Conservation (phyloP, 257 asterid species). For the Nicotiana benthamiana region DNA sequence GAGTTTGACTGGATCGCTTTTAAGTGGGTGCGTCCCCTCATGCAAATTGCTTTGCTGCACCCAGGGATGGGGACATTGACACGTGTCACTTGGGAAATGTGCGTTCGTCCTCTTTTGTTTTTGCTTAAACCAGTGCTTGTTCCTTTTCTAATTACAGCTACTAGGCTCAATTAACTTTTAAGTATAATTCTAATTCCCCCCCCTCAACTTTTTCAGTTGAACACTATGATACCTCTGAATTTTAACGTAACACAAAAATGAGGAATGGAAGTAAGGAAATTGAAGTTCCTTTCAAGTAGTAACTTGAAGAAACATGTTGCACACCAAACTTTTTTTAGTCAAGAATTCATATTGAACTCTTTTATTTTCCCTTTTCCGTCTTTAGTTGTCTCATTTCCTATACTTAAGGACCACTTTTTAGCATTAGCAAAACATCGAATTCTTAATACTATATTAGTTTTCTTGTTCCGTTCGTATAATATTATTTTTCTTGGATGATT, state of each 20-base stretch:
- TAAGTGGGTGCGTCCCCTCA: background rate
- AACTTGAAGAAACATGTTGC: too few relatives aligned
- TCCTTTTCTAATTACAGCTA: background rate
- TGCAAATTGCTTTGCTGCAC: conserved; percentile 12
- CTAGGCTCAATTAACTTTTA: background rate
- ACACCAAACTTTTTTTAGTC: background rate
- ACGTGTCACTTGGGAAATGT: conserved; percentile 12
- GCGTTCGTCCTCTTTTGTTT: background rate
- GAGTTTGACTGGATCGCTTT: conserved; percentile 11
- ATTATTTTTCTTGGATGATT: too few relatives aligned
- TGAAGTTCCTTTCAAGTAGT: background rate
- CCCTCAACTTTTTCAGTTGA: background rate
- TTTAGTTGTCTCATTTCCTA: background rate
- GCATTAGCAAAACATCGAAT: background rate
- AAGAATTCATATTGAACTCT: background rate
- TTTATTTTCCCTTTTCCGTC: background rate
- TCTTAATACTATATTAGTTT: too few relatives aligned
- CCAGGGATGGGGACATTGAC: background rate
- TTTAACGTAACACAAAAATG: background rate
- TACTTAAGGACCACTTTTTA: background rate
- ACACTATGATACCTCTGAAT: background rate
- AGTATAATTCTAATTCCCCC: background rate
- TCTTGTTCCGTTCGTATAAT: too few relatives aligned
- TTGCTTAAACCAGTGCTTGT: background rate
- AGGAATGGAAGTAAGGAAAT: too few relatives aligned